These are phyloP conservation scores for Tylopilus cervinicoccineus DNA, from an alignment of 768 basidiomycete species.

Conservation along the genomic window DNA sequence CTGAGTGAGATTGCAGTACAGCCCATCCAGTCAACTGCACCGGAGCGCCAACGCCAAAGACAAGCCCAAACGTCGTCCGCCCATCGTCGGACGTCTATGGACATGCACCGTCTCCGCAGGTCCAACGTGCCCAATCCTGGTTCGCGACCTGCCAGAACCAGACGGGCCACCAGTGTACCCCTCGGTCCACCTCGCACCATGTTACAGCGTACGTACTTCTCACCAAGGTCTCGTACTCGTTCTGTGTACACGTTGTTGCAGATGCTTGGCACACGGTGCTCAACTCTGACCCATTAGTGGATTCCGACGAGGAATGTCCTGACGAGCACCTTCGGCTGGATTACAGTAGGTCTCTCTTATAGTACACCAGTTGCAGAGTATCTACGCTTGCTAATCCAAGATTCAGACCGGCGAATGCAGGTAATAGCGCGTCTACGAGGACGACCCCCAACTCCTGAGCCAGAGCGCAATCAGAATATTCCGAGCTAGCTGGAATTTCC, in stretches of 20 bases:
- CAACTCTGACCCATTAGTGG: slow-evolving; percentile 65
- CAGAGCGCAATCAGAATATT: slow-evolving; percentile 22
- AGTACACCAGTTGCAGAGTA: background rate
- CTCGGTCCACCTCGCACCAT: slow-evolving; percentile 44
- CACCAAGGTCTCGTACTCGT: background rate
- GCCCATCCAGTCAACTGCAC: slow-evolving; percentile 15
- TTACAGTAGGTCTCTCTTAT: slow-evolving; percentile 50
- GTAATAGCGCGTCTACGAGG: slow-evolving; percentile 57
- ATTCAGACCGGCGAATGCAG: slow-evolving; percentile 53
- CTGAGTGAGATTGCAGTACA: slow-evolving; percentile 19
- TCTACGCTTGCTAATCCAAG: slow-evolving; percentile 9
- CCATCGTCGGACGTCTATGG: slow-evolving; percentile 26
- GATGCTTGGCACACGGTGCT: slow-evolving; percentile 72
- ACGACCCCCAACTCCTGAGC: slow-evolving; percentile 55
- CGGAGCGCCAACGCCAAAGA: slow-evolving; percentile 27
- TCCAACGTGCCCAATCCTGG: slow-evolving; percentile 17
- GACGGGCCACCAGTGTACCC: slow-evolving; percentile 21
- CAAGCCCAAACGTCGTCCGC: slow-evolving; percentile 16
- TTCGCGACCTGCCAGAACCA: slow-evolving; percentile 24
- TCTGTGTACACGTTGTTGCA: slow-evolving; percentile 25
- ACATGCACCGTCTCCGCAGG: slow-evolving; percentile 24
- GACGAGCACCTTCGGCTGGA: slow-evolving; percentile 65
- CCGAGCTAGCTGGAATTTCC: slow-evolving; percentile 2
- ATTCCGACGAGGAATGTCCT: slow-evolving; percentile 68
- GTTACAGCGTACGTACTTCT: slow-evolving; percentile 56